These are phyloP conservation scores for Lavandula angustifolia DNA, from an alignment of 257 asterid species.

Conservation along the genomic window DNA sequence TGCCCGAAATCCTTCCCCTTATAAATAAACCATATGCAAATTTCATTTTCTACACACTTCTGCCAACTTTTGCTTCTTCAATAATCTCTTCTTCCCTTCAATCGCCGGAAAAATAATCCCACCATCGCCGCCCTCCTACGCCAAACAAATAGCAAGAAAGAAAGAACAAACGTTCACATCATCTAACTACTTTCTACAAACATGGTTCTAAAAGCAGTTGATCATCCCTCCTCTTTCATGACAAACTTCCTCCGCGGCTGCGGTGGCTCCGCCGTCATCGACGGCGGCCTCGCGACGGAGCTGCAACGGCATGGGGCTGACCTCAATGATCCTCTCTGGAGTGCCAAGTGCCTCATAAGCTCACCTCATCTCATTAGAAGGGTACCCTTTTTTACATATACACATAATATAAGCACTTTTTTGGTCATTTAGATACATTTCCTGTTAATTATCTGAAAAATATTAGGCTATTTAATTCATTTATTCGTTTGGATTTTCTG, in stretches of 20 bases:
- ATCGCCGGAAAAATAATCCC: not conserved
- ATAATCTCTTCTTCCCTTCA: not conserved
- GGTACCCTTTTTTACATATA: conserved; percentile 37
- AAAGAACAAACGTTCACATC: not conserved
- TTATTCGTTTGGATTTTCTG: not conserved
- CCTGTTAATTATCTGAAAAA: not conserved
- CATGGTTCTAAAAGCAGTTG: conserved; percentile 36
- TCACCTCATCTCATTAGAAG: conserved; percentile 72
- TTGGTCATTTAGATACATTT: not conserved
- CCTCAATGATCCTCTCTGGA: conserved; percentile 80
- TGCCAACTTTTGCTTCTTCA: conserved; percentile 27
- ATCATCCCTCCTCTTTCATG: conserved; percentile 33
- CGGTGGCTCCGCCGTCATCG: conserved; percentile 70
- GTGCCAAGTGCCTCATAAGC: conserved; percentile 76
- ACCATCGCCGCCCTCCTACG: not conserved
- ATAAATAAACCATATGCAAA: conserved; percentile 6
- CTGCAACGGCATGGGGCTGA: conserved; percentile 72
- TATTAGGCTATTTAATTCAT: not conserved
- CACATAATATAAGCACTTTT: too few species aligned
- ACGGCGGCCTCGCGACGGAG: conserved; percentile 93
- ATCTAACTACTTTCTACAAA: conserved; percentile 1
- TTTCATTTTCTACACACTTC: conserved; percentile 10
- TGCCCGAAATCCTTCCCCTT: not conserved
- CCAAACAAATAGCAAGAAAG: not conserved
- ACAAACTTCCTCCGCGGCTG: conserved; percentile 58